Conservation (phyloP, 2,329 filamentous ascomycete species). For the Colletotrichum musicola region DNA sequence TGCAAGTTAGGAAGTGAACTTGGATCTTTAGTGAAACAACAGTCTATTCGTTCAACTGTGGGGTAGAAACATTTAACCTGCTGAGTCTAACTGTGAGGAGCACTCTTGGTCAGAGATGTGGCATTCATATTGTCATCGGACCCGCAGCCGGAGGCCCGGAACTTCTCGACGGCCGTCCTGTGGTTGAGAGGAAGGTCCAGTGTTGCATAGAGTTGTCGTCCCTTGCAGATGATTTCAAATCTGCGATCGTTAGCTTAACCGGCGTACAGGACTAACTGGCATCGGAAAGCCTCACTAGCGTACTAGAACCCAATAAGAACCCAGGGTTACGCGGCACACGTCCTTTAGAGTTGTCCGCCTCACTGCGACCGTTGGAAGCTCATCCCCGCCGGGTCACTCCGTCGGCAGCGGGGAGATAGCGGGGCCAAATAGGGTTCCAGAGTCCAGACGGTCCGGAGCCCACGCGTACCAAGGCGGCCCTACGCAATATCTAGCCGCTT, state of each 20-base stretch:
- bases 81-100: too few relatives aligned
- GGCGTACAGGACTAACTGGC: background rate
- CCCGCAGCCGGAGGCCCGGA: background rate
- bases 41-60: too few relatives aligned
- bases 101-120: too few relatives aligned
- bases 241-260: background rate
- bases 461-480: background rate
- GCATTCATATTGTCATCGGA: too few relatives aligned
- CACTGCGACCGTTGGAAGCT: too few relatives aligned
- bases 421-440: background rate
- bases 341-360: background rate
- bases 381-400: too few relatives aligned
- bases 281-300: background rate
- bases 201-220: background rate
- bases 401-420: background rate
- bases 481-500: background rate
- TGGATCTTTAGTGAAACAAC: too few relatives aligned
- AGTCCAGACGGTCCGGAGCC: constrained; percentile 1
- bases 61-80: too few relatives aligned
- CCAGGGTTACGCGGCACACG: background rate
- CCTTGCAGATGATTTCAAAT: background rate
- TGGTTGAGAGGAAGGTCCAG: background rate
- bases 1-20: too few relatives aligned
- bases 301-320: background rate
- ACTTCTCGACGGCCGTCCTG: background rate